Conservation (phyloP, 2,329 filamentous ascomycete species). For the Penicillium aurantiogriseum region DNA sequence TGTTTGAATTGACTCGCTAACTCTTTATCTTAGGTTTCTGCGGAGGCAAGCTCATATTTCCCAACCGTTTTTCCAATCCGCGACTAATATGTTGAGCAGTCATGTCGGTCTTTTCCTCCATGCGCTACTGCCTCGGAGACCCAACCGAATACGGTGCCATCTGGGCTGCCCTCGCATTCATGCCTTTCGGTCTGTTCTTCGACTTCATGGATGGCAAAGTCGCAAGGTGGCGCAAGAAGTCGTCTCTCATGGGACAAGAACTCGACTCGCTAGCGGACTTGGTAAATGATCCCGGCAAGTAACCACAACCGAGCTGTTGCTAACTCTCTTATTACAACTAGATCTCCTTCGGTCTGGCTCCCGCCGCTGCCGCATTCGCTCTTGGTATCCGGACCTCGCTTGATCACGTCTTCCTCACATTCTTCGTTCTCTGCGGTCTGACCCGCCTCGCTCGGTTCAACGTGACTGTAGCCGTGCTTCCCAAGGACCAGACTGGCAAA, state of each 20-base stretch:
- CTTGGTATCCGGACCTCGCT: slow-evolving; percentile 80
- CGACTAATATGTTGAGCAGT: slow-evolving; percentile 47
- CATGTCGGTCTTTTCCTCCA: slow-evolving; percentile 92
- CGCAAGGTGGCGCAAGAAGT: slow-evolving; percentile 94
- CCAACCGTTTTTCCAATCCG: slow-evolving; percentile 3
- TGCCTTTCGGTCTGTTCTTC: slow-evolving; percentile 93
- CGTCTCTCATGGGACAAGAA: slow-evolving; percentile 96
- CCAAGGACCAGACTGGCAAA: slow-evolving; percentile 90
- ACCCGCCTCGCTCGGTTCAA: slow-evolving; percentile 96
- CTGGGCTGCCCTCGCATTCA: slow-evolving; percentile 79
- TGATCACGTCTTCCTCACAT: slow-evolving; percentile 76
- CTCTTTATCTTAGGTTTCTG: slow-evolving; percentile 43
- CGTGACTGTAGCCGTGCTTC: slow-evolving; percentile 83
- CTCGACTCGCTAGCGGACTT: slow-evolving; percentile 92
- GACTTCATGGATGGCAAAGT: slow-evolving; percentile 98
- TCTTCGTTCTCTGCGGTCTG: slow-evolving; percentile 93
- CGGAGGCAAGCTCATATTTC: slow-evolving; percentile 41
- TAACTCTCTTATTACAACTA: slow-evolving; percentile 39
- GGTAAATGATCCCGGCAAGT: slow-evolving; percentile 51
- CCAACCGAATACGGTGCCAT: slow-evolving; percentile 65
- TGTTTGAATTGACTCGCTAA: slow-evolving; percentile 19
- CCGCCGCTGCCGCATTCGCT: slow-evolving; percentile 81
- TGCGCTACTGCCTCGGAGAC: slow-evolving; percentile 84
- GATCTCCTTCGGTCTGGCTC: slow-evolving; percentile 94
- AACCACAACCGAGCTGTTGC: not conserved